Base-by-base conservation (phyloP, 345 rosid species). In the Murraya paniculata region DNA sequence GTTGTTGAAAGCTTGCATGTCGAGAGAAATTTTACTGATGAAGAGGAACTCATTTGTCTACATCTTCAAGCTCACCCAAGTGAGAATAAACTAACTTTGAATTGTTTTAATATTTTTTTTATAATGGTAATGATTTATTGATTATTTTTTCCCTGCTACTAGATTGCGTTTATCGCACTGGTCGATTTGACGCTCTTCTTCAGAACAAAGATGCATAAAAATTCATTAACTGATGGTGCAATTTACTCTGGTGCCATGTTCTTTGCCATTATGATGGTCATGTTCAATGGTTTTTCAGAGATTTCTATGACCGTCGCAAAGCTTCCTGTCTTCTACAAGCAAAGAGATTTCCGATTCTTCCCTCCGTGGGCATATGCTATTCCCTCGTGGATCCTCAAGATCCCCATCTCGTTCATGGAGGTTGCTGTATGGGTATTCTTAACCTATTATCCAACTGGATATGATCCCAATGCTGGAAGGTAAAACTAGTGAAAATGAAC, bases 311-410 rank as follows among this genome's bases (percentile, higher is more conserved):
- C 97, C 62, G 85, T 93, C 45, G 85, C 82, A 35, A 94, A 88
- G 82, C 98, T 94, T 83, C 94, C 97, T 21, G 90, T 93, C 69
- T 93, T 94, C 73, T 94, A 87, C 90, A 94, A 91, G 82, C 94
- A 92, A 83, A 84, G 97, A 75, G 97, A 90, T 68, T 85, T 89
- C 18, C 79, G 82, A 24, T 94, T 38, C 41, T 38, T 38, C 41
- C 41, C 41, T 38, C 2, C 10, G 8, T 8, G 10, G 7, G 41
- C 10, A 4, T 93, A 88, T 84, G 84, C 93, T 79, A 71, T 94
- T 41, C 95, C 98, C 13, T 38, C 91, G 31, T 94, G 98, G 97
- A 87, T 94, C 75, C 85, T 93, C 48, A 89, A 92, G 81, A 88
- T 90, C 66, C 97, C 97, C 6, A 78, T 91, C 68, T 74, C 93